Conservation (phyloP, 371 early-diverging fungal genomes). For the Blakeslea trispora region DNA sequence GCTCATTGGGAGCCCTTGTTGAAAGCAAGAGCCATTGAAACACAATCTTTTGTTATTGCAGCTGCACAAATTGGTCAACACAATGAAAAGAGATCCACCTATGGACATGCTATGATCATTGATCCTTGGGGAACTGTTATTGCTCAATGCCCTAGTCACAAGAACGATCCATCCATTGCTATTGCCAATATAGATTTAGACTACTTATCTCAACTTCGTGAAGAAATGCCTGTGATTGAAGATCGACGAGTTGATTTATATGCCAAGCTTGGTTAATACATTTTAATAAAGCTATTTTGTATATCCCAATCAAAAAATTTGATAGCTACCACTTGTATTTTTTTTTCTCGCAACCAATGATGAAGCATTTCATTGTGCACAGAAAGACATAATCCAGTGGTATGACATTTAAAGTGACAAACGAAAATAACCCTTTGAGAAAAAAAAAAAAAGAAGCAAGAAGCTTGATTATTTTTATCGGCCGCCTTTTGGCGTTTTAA, state of each 20-base stretch:
- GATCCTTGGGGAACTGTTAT: conserved; percentile 62
- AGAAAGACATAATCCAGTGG: too few relatives aligned
- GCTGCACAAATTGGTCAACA: conserved; percentile 83
- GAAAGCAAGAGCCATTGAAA: conserved; percentile 86
- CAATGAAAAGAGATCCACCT: conserved; percentile 70
- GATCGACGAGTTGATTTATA: conserved; percentile 75
- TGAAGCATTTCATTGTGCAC: too few relatives aligned
- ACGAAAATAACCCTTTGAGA: too few relatives aligned
- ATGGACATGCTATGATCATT: conserved; percentile 77
- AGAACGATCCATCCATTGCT: conserved; percentile 49
- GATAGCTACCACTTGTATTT: too few relatives aligned
- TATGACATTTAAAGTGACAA: too few relatives aligned
- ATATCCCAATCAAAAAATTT: too few relatives aligned
- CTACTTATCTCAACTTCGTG: conserved; percentile 58
- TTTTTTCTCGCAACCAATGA: too few relatives aligned
- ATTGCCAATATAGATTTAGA: conserved; percentile 68
- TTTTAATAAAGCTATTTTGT: too few relatives aligned
- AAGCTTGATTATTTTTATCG: too few relatives aligned
- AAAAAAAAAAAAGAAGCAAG: too few relatives aligned
- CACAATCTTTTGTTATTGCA: conserved; percentile 71
- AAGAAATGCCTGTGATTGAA: conserved; percentile 73
- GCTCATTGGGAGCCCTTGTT: conserved; percentile 87
- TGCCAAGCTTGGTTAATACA: conserved; percentile 18
- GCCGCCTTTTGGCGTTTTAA: too few relatives aligned
- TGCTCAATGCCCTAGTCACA: conserved; percentile 59